phyloP scores from a whole-genome alignment of 345 rosid species.

The Geranium brycei region DNA sequence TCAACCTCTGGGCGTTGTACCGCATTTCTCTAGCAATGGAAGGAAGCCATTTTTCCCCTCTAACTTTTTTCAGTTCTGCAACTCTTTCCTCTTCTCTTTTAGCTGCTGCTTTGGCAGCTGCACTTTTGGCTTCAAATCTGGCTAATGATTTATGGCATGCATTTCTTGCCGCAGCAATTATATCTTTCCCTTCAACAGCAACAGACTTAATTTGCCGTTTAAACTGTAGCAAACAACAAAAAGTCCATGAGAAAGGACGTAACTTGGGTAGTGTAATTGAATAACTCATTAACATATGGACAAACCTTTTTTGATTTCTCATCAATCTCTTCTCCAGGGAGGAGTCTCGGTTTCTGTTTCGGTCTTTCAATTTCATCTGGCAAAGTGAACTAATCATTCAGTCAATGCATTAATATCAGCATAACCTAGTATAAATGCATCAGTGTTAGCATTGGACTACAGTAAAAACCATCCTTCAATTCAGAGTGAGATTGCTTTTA shows the following conservation, averaged over 20 bases:
- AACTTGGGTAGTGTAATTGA: neutral
- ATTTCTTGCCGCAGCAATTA: constrained; percentile 47
- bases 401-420: no score
- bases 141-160: constrained; percentile 38
- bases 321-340: constrained; percentile 30
- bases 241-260: neutral
- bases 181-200: constrained; percentile 53
- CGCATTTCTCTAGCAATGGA: constrained; percentile 47
- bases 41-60: constrained; percentile 88
- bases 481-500: no score
- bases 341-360: no score
- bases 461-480: no score
- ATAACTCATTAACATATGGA: neutral
- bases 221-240: constrained; percentile 29
- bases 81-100: constrained; percentile 71
- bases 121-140: constrained; percentile 53
- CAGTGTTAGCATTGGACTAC: no score
- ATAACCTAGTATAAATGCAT: no score
- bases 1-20: constrained; percentile 6
- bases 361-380: no score
- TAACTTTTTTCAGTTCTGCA: constrained; percentile 46
- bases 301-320: constrained; percentile 62
- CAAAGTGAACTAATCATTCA: no score
- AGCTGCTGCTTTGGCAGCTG: constrained; percentile 54
- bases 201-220: constrained; percentile 35